Percentiles rank a stretch among this genome's conserved stretches.
phyloP scores from a whole-genome alignment of 176 grass and related monocot species.

The sorghum (Sorghum bicolor) region Sorghum_bicolor_NCBIv3 NC_012870.2:13014001-13014500 shows the following conservation, averaged over 20 bases:
- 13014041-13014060: background rate
- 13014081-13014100: background rate
- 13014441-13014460: background rate
- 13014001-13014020: background rate
- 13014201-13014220: constrained; percentile 6
- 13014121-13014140: background rate
- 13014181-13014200: background rate
- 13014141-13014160: background rate
- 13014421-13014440: background rate
- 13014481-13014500: background rate
- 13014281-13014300: background rate
- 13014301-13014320: background rate
- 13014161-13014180: background rate
- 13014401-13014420: background rate
- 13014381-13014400: background rate
- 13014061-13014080: background rate
- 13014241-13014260: background rate
- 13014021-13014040: background rate
- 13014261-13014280: background rate
- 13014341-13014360: background rate
- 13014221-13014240: background rate
- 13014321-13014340: constrained; percentile 22
- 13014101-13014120: background rate
- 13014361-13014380: background rate
- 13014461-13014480: background rate